Percentiles rank a stretch among this genome's conserved stretches.
Evolutionary conservation across 768 basidiomycete species (phyloP).

Genomic region (Coprinellus micaceus): DNA sequence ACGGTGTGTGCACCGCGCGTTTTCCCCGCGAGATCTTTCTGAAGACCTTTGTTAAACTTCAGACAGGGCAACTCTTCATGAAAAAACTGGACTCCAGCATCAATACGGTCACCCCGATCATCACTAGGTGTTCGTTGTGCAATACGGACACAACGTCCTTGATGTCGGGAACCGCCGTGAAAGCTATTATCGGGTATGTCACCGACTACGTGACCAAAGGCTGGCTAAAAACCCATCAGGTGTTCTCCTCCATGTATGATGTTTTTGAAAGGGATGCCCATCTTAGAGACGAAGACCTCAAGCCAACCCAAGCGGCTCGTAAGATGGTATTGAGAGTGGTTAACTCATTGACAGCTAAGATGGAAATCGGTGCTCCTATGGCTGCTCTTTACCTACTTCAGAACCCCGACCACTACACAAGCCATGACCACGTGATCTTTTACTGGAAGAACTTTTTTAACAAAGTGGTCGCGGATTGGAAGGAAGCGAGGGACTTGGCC

Average conservation of each 20-base stretch:
- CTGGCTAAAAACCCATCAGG: slow-evolving; percentile 27
- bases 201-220: slow-evolving; percentile 28
- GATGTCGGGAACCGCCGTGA: slow-evolving; percentile 33
- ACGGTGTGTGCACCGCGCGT: background rate
- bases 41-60: background rate
- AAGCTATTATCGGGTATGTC: slow-evolving; percentile 30
- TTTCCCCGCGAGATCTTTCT: background rate
- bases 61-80: background rate
- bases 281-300: background rate
- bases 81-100: background rate
- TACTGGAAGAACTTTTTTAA: background rate
- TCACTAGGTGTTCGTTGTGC: slow-evolving; percentile 25
- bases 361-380: slow-evolving; percentile 1
- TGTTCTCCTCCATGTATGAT: slow-evolving; percentile 16
- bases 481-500: background rate
- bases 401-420: background rate
- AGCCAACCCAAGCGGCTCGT: background rate
- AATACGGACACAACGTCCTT: slow-evolving; percentile 32
- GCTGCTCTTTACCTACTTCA: background rate
- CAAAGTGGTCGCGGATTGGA: background rate
- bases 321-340: background rate
- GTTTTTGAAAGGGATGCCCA: slow-evolving; percentile 14
- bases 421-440: background rate
- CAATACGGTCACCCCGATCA: background rate
- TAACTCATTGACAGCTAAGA: background rate